These are phyloP conservation scores for Pterocarpus macrocarpus DNA, from an alignment of 306 rosid genomes.

Conservation along the genomic window DNA sequence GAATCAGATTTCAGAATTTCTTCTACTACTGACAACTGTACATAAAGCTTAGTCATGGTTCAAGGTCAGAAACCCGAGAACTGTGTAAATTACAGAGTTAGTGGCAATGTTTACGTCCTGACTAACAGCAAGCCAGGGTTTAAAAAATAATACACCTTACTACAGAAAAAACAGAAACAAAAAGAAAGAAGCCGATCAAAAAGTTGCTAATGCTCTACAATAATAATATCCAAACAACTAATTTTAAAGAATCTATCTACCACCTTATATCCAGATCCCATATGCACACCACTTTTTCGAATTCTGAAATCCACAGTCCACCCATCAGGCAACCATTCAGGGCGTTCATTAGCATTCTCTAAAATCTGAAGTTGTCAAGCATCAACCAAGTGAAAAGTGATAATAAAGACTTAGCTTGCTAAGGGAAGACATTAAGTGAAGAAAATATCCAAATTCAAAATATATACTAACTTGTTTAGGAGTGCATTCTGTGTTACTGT, in stretches of 20 bases:
- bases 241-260: constrained; percentile 15
- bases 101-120: constrained; percentile 22
- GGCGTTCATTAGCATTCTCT: constrained; percentile 58
- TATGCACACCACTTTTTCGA: constrained; percentile 71
- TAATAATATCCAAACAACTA: constrained; percentile 30
- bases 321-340: constrained; percentile 90
- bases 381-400: constrained; percentile 26
- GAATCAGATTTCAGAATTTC: constrained; percentile 20
- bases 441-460: constrained; percentile 34
- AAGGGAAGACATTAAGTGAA: constrained; percentile 6
- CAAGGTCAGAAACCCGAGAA: constrained; percentile 34
- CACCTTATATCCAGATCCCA: constrained; percentile 85
- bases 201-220: constrained; percentile 21
- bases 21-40: constrained; percentile 12
- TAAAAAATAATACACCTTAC: constrained; percentile 34
- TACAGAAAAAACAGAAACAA: not conserved
- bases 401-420: constrained; percentile 37
- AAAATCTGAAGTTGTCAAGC: constrained; percentile 53
- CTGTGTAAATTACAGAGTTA: constrained; percentile 27
- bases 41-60: constrained; percentile 15
- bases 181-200: not conserved
- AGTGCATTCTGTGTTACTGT: constrained; percentile 36
- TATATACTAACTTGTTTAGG: constrained; percentile 63
- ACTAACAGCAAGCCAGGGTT: constrained; percentile 3
- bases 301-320: constrained; percentile 77